A percentile compares a stretch with the other conserved stretches of the same genome.
Conservation (phyloP, 208 protist genomes). For the Porcisia hertigi region DNA sequence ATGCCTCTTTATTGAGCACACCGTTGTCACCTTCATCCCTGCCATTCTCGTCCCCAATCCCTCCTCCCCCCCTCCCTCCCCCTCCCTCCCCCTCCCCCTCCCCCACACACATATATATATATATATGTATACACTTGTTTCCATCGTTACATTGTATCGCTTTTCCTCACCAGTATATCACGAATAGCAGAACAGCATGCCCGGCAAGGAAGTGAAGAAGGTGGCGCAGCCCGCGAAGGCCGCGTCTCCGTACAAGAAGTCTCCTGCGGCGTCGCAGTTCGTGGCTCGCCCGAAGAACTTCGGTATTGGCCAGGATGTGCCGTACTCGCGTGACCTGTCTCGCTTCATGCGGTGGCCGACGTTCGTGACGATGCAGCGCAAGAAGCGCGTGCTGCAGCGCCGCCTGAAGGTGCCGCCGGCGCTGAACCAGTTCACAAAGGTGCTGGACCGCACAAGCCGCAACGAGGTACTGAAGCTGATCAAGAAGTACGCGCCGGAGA, state of each 20-base stretch:
- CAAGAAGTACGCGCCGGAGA: constrained; percentile 98
- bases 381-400: constrained; percentile 97
- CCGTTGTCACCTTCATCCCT: too few relatives aligned
- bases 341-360: constrained; percentile 98
- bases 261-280: constrained; percentile 58
- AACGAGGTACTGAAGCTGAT: constrained; percentile 98
- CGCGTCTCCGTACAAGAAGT: constrained; percentile 85
- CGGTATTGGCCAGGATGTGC: constrained; percentile 93
- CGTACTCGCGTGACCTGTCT: constrained; percentile 95
- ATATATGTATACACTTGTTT: too few relatives aligned
- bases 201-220: constrained; percentile 90
- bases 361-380: constrained; percentile 98
- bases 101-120: too few relatives aligned
- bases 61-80: too few relatives aligned
- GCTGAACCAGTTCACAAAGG: constrained; percentile 92
- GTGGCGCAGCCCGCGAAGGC: constrained; percentile 66
- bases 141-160: too few relatives aligned
- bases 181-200: constrained; percentile 33
- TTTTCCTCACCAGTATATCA: too few relatives aligned
- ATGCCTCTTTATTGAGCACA: too few relatives aligned
- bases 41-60: too few relatives aligned
- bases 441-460: constrained; percentile 92
- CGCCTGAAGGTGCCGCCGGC: constrained; percentile 97
- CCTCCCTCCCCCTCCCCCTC: too few relatives aligned
- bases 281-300: constrained; percentile 89